These are phyloP conservation scores for Solidago caesia DNA, from an alignment of 129 eudicot genomes.

Conservation along the genomic window DNA sequence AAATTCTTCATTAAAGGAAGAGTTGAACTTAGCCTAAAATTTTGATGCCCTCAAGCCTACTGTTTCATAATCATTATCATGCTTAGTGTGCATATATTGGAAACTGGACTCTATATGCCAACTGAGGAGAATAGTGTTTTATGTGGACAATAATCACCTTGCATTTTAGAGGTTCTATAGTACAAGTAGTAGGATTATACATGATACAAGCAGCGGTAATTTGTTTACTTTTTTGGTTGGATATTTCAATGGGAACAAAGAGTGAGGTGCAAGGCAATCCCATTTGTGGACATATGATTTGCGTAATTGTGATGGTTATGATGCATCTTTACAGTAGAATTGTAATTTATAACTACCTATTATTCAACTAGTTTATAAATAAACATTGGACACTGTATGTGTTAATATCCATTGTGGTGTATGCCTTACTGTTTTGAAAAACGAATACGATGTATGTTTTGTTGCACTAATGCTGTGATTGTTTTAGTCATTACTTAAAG, in stretches of 20 bases:
- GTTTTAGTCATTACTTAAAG: slow-evolving; percentile 59
- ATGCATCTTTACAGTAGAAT: background rate
- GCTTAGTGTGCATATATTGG: background rate
- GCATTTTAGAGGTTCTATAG: background rate
- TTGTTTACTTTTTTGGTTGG: background rate
- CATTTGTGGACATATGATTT: background rate
- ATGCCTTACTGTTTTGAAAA: background rate
- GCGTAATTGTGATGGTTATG: slow-evolving; percentile 4
- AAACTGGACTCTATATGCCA: background rate
- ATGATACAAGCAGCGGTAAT: too few relatives aligned
- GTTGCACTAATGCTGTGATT: slow-evolving; percentile 28
- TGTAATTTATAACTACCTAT: background rate
- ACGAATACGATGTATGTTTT: background rate
- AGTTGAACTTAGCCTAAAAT: slow-evolving; percentile 3
- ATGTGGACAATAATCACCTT: background rate
- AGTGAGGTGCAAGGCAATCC: background rate
- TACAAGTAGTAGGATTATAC: background rate
- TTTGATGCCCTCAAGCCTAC: background rate
- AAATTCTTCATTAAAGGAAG: background rate
- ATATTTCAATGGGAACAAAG: background rate
- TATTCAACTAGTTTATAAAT: background rate
- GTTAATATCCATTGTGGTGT: slow-evolving; percentile 1
- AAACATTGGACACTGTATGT: background rate
- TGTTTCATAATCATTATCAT: background rate
- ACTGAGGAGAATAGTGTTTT: background rate